Evolutionary conservation across 805 yeast species (phyloP), one percentile per base, ranked within the genome.

Genomic region (Candida sonorensis): DNA sequence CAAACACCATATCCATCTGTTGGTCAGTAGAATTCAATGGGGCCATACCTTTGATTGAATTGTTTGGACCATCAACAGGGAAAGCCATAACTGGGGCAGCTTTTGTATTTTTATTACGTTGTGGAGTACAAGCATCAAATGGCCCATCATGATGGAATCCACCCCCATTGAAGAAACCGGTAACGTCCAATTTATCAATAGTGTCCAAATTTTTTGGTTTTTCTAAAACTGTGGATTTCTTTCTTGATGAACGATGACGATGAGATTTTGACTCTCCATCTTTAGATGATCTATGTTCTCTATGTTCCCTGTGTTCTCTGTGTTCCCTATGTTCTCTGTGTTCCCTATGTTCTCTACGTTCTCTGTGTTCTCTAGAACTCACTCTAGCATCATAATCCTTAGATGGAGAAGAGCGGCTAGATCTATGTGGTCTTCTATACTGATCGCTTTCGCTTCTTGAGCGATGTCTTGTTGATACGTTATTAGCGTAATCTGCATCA

Each of bases 101-200:
- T 51, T 66, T 69, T 13, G 68, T 64, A 42, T 61, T 62, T 61
- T 81, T 83, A 60, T 92, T 92, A 56, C 97, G 77, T 57, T 85
- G 95, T 7, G 98, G 97, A 3, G 94, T 83, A 58, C 97, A 90
- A 1, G 98, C 98, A 56, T 92, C 98, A 55, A 92, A 92, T 11
- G 98, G 98, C 10, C 98, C 98, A 61, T 92, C 98, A 58, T 92
- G 97, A 59, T 92, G 98, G 69, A 92, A 92, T 2, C 94, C 85
- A 12, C 86, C 85, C 30, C 84, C 79, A 17, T 96, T 97, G 54
- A 84, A 88, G 40, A 88, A 70, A 1, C 95, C 97, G 10, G 97
- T 88, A 29, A 90, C 98, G 57, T 92, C 98, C 50, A 92, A 68
- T 59, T 84, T 84, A 62, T 92, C 98, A 46, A 92, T 92, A 4